Conservation (phyloP, 345 rosid genomes). For the Litchi chinensis region DNA sequence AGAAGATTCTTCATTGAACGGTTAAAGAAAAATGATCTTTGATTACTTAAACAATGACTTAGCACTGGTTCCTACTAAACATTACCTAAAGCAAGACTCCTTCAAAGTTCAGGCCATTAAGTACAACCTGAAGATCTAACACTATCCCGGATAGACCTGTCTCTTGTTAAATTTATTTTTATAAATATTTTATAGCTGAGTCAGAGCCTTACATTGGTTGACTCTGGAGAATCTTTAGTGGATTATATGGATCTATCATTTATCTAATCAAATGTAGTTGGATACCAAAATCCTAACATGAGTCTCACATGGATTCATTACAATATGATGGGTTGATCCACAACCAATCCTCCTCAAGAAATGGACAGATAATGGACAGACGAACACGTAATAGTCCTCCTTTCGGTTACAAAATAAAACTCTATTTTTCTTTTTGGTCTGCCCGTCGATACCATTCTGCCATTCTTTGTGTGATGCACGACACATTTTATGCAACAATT, state of each 20-base stretch:
- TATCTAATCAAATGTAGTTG: neutral
- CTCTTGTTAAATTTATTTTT: too few species aligned
- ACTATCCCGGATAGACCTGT: too few species aligned
- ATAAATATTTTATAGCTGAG: neutral
- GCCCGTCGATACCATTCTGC: too few species aligned
- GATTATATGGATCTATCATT: neutral
- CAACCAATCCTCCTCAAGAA: neutral
- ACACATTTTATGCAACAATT: neutral
- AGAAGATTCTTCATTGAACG: neutral
- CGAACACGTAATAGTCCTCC: too few species aligned
- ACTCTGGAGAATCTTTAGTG: neutral
- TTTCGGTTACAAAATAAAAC: too few species aligned
- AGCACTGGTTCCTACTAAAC: too few species aligned
- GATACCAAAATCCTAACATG: neutral
- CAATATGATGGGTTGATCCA: slow-evolving; percentile 5
- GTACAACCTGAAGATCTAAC: too few species aligned
- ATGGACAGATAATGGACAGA: neutral
- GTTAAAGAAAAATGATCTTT: too few species aligned
- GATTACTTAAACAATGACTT: too few species aligned
- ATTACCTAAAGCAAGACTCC: too few species aligned
- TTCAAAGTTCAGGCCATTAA: too few species aligned
- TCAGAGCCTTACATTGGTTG: neutral
- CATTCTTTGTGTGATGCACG: neutral
- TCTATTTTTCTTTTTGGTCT: too few species aligned
- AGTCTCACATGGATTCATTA: slow-evolving; percentile 1